phyloP scores from a whole-genome alignment of 192 early-diverging fungal species.

The Gonapodya prolifera region DNA sequence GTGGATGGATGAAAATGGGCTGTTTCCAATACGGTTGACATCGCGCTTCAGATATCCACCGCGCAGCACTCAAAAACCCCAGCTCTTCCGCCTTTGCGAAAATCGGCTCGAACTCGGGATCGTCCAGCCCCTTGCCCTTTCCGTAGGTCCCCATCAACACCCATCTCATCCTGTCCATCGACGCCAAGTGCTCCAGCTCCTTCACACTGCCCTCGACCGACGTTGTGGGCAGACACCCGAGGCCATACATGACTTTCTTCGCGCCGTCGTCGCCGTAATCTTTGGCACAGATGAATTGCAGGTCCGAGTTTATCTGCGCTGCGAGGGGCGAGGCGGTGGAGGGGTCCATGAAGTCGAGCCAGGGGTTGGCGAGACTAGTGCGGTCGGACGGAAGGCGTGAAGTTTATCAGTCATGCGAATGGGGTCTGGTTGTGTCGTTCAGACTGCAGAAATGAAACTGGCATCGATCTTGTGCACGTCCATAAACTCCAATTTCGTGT shows the following conservation, averaged over 20 bases:
- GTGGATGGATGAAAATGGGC: slow-evolving; percentile 22
- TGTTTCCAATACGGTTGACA: too few relatives aligned
- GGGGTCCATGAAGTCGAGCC: slow-evolving; percentile 12
- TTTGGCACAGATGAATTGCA: slow-evolving; percentile 9
- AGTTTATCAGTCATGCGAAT: too few relatives aligned
- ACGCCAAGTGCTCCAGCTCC: slow-evolving; percentile 16
- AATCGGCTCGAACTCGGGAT: slow-evolving; percentile 21
- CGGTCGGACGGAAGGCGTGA: too few relatives aligned
- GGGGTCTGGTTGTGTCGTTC: too few relatives aligned
- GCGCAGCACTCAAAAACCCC: slow-evolving; percentile 10
- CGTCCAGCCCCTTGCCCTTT: slow-evolving; percentile 21
- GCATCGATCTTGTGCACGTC: slow-evolving; percentile 12
- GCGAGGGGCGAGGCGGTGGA: slow-evolving; percentile 11
- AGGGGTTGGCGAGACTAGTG: slow-evolving; percentile 17
- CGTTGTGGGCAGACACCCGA: slow-evolving; percentile 15
- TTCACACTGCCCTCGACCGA: slow-evolving; percentile 16
- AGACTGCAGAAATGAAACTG: too few relatives aligned
- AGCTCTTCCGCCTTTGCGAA: slow-evolving; percentile 13
- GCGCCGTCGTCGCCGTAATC: not conserved
- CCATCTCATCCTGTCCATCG: slow-evolving; percentile 12
- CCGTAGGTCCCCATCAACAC: slow-evolving; percentile 22
- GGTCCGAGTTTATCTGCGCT: slow-evolving; percentile 18
- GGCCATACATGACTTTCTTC: slow-evolving; percentile 24
- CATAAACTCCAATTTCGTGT: slow-evolving; percentile 12
- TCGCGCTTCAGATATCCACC: too few relatives aligned